Percentiles rank a stretch among this genome's conserved stretches.
Conservation (phyloP, 371 early-diverging fungal species). For the Lichtheimia corymbifera region DNA sequence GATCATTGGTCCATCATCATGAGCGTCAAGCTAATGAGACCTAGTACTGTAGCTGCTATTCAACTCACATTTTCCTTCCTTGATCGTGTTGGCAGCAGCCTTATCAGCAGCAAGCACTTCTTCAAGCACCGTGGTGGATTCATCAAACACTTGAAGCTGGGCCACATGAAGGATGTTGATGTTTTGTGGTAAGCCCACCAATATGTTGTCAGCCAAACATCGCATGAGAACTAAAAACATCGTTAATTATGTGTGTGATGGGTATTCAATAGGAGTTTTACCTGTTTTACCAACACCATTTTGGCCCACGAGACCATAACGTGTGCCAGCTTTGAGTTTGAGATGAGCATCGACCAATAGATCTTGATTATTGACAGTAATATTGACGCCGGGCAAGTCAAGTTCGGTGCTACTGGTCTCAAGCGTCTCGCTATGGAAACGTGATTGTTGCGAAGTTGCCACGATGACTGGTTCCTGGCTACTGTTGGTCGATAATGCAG, state of each 20-base stretch:
- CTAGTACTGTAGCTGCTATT: too few species aligned
- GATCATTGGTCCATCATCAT: too few species aligned
- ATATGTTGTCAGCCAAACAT: conserved; percentile 66
- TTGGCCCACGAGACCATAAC: conserved; percentile 81
- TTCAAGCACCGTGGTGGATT: conserved; percentile 56
- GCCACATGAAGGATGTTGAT: conserved; percentile 79
- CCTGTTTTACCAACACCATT: conserved; percentile 94
- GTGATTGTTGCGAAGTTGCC: conserved; percentile 80
- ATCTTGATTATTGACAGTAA: conserved; percentile 63
- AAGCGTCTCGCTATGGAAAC: conserved; percentile 85
- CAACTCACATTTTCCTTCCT: conserved; percentile 37
- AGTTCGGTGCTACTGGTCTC: conserved; percentile 60
- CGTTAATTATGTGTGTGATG: neutral
- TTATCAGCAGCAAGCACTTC: conserved; percentile 75
- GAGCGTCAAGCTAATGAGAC: too few species aligned
- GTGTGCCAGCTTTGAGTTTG: conserved; percentile 58
- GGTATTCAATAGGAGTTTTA: conserved; percentile 8
- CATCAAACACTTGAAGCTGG: conserved; percentile 62
- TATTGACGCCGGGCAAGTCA: conserved; percentile 76
- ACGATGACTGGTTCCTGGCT: conserved; percentile 44
- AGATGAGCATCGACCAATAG: conserved; percentile 69
- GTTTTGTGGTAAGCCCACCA: conserved; percentile 82
- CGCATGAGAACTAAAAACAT: conserved; percentile 62
- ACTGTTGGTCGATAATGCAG: neutral
- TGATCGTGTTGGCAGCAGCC: conserved; percentile 38